A percentile compares a stretch with the other conserved stretches of the same genome.
Evolutionary conservation across 2,329 filamentous ascomycete species (phyloP).

Genomic region (Pestalotiopsis sp.): DNA sequence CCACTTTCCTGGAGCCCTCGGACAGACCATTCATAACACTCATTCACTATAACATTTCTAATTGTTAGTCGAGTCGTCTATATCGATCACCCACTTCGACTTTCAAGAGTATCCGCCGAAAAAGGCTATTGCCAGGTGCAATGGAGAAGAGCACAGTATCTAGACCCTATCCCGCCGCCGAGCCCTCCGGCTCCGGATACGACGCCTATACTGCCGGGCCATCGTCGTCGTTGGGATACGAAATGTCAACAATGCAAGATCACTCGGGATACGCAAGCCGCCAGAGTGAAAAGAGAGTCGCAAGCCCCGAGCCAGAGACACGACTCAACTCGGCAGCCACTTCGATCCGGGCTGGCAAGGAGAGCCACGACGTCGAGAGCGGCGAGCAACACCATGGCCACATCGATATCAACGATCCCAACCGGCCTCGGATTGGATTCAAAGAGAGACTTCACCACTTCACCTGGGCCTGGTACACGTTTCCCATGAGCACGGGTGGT

Average conservation of each 20-base stretch:
- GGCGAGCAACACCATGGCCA: slow-evolving; percentile 19
- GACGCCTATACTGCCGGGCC: slow-evolving; percentile 3
- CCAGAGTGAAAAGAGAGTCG: slow-evolving; percentile 20
- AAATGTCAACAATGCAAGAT: slow-evolving; percentile 1
- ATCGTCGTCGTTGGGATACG: slow-evolving; percentile 9
- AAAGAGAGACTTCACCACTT: slow-evolving; percentile 58
- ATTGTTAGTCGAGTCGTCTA: neutral
- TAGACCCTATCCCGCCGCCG: neutral
- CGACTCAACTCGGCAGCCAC: slow-evolving; percentile 24
- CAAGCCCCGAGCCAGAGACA: slow-evolving; percentile 17
- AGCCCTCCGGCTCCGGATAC: neutral
- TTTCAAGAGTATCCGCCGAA: no score
- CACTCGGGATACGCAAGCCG: slow-evolving; percentile 11
- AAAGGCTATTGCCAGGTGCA: neutral
- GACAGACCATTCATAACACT: neutral
- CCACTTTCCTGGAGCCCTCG: neutral
- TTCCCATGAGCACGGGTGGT: slow-evolving; percentile 76
- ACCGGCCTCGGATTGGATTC: slow-evolving; percentile 41
- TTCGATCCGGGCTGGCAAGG: slow-evolving; percentile 25
- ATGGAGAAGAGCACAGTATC: slow-evolving; percentile 14
- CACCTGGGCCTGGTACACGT: slow-evolving; percentile 75
- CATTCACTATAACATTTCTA: neutral
- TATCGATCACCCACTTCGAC: neutral
- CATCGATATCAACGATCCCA: slow-evolving; percentile 32
- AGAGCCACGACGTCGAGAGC: slow-evolving; percentile 22